Percentiles rank a stretch among this genome's conserved stretches.
Evolutionary conservation across 257 asterid species (phyloP).

Genomic region (Nyctanthes arbortristis): DNA sequence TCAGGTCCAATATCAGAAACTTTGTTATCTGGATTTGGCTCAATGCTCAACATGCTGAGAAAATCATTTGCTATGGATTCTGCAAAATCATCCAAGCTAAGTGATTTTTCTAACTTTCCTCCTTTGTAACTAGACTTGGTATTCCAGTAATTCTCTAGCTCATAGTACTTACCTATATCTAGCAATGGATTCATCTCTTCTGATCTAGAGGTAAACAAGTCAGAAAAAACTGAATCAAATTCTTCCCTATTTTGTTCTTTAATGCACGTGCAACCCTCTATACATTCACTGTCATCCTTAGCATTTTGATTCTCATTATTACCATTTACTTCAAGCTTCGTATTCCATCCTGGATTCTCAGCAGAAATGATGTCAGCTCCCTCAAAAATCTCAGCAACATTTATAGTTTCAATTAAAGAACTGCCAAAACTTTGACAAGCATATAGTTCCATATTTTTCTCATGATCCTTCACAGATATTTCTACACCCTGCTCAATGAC

Average conservation of each 20-base stretch:
- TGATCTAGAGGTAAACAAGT: too few relatives aligned
- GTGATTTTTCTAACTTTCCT: conserved; percentile 46
- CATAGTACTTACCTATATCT: conserved; percentile 26
- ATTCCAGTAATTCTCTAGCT: conserved; percentile 34
- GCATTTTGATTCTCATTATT: conserved; percentile 23
- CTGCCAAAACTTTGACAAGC: conserved; percentile 39
- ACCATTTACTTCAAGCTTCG: conserved; percentile 32
- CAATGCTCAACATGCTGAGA: conserved; percentile 60
- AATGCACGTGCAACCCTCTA: conserved; percentile 18
- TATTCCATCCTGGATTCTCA: conserved; percentile 31
- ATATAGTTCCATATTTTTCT: conserved; percentile 32
- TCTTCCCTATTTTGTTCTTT: conserved; percentile 37
- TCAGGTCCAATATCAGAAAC: conserved; percentile 37
- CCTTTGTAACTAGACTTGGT: conserved; percentile 26
- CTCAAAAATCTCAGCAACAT: conserved; percentile 56
- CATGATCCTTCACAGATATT: conserved; percentile 35
- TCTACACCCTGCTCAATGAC: conserved; percentile 49
- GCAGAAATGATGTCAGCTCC: conserved; percentile 40
- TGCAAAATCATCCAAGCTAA: conserved; percentile 57
- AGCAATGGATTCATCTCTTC: too few relatives aligned
- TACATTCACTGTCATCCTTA: conserved; percentile 23
- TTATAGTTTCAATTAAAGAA: conserved; percentile 52
- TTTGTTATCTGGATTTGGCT: conserved; percentile 35
- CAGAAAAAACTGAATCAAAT: too few relatives aligned
- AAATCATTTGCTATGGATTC: conserved; percentile 79